A percentile compares a stretch with the other conserved stretches of the same genome.
Evolutionary conservation across 2,329 filamentous ascomycete species (phyloP).

Genomic region (Colletotrichum musicola): DNA sequence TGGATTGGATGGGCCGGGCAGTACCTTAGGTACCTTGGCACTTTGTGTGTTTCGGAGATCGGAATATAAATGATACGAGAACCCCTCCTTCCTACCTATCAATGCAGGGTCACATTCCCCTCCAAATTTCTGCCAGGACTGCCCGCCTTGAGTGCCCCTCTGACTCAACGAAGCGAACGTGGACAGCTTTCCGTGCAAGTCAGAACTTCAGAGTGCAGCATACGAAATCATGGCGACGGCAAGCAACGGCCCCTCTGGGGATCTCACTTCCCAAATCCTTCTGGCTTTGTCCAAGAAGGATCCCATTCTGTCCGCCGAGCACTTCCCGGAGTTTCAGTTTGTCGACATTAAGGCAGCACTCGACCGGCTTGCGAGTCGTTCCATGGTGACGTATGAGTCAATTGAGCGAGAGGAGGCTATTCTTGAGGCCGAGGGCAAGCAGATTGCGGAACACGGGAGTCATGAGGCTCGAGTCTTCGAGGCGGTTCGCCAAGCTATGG

Average conservation of each 20-base stretch:
- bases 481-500: constrained; percentile 76
- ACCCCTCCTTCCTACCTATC: constrained; percentile 31
- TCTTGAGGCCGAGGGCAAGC: constrained; percentile 80
- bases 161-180: constrained; percentile 37
- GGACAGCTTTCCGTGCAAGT: constrained; percentile 21
- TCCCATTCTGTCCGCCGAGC: constrained; percentile 75
- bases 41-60: background rate
- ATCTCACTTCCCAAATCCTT: constrained; percentile 75
- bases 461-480: constrained; percentile 88
- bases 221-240: constrained; percentile 57
- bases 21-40: too few relatives aligned
- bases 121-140: constrained; percentile 38
- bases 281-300: constrained; percentile 73
- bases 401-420: constrained; percentile 82
- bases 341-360: constrained; percentile 85
- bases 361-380: constrained; percentile 85
- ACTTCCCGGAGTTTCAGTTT: constrained; percentile 76
- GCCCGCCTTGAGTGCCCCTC: constrained; percentile 36
- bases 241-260: constrained; percentile 56
- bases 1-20: too few relatives aligned
- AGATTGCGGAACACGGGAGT: constrained; percentile 80
- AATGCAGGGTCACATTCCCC: constrained; percentile 35
- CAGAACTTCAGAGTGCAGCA: constrained; percentile 16
- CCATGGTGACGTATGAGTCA: constrained; percentile 89
- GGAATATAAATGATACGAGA: constrained; percentile 35